Conservation (phyloP, 176 grass and related monocot species). For the barley (Hordeum vulgare) region DNA sequence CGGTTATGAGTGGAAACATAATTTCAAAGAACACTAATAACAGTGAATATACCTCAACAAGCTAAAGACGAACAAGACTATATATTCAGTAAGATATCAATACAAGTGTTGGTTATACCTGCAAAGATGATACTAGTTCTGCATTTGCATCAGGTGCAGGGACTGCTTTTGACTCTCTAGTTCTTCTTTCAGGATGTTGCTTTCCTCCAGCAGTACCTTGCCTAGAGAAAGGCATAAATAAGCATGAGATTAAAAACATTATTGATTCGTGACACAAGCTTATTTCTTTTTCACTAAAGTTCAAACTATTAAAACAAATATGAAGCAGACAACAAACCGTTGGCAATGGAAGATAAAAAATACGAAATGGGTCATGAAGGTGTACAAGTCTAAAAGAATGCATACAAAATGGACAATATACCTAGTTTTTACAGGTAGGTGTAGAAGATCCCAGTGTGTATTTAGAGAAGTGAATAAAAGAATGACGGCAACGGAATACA, state of each 20-base stretch:
- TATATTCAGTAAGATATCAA: slow-evolving; percentile 11
- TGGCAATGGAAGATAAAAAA: neutral
- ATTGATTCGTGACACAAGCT: neutral
- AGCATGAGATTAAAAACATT: neutral
- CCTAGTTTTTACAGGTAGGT: neutral
- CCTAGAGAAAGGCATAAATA: slow-evolving; percentile 30
- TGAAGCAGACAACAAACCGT: neutral
- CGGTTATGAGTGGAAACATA: neutral
- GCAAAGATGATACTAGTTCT: slow-evolving; percentile 84
- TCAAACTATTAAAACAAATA: slow-evolving; percentile 1
- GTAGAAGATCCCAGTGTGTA: neutral
- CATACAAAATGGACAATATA: neutral
- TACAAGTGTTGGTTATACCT: slow-evolving; percentile 39
- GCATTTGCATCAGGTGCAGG: slow-evolving; percentile 98
- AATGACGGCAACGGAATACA: neutral
- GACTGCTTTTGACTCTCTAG: slow-evolving; percentile 76
- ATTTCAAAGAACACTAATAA: neutral
- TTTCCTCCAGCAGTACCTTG: slow-evolving; percentile 62
- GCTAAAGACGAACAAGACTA: neutral
- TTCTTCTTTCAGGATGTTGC: slow-evolving; percentile 51
- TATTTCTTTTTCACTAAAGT: neutral
- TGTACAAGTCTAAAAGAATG: neutral
- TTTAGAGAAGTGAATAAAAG: neutral
- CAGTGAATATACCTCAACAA: neutral
- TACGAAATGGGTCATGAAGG: neutral